Evolutionary conservation across 345 rosid genomes (phyloP).

Genomic region (Eucalyptus grandis): DNA sequence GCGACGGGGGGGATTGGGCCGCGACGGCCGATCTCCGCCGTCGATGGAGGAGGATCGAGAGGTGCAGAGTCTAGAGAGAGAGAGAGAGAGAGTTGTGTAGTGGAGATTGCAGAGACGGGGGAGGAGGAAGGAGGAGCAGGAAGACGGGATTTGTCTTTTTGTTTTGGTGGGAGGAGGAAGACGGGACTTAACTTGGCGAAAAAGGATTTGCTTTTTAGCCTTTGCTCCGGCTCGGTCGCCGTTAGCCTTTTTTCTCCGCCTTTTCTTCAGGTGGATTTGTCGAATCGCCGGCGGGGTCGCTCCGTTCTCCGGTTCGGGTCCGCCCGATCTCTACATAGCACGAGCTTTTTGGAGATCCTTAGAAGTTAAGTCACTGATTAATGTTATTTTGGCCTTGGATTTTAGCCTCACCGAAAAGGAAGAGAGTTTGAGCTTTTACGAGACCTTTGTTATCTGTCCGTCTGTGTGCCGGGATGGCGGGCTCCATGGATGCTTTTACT

Average conservation of each 20-base stretch:
- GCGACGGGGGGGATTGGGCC: neutral
- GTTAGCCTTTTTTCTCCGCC: neutral
- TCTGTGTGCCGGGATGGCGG: neutral
- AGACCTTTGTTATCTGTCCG: neutral
- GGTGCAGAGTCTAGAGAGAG: neutral
- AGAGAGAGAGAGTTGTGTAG: neutral
- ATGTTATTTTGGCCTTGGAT: neutral
- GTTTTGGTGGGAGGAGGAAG: neutral
- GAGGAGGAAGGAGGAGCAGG: neutral
- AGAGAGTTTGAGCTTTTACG: neutral
- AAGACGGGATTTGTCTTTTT: no score
- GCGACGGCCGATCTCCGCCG: neutral
- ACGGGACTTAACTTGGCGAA: neutral
- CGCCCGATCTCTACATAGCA: no score
- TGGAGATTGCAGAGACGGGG: neutral
- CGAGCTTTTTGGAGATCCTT: neutral
- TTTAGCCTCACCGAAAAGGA: neutral
- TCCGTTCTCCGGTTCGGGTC: neutral
- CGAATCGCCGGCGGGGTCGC: neutral
- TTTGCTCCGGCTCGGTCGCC: neutral
- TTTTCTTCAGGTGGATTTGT: neutral
- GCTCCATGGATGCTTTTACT: neutral
- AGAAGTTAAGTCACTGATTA: neutral
- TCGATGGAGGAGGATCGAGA: neutral
- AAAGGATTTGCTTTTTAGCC: neutral